Percentiles rank a stretch among this genome's conserved stretches.
Conservation (phyloP, 139 green algal genomes). For the Picochlorum sp. region DNA sequence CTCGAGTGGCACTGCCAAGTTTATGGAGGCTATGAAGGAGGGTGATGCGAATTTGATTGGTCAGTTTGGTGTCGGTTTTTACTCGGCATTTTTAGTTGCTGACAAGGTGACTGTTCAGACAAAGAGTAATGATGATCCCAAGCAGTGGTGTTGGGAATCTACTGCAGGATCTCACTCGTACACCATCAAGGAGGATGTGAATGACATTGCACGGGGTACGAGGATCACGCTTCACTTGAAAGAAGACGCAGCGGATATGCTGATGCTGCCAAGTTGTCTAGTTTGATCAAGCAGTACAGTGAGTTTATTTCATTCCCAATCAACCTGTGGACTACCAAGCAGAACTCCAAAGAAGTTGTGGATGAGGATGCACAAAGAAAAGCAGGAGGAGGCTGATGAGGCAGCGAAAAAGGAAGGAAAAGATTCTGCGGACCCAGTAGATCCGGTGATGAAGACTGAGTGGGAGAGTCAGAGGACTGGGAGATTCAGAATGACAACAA, state of each 20-base stretch:
- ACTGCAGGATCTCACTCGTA: conserved; percentile 74
- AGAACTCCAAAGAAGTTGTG: conserved; percentile 36
- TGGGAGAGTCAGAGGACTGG: conserved; percentile 77
- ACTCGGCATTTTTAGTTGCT: conserved; percentile 89
- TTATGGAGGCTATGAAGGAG: conserved; percentile 91
- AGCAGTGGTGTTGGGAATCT: conserved; percentile 88
- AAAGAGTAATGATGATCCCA: conserved; percentile 60
- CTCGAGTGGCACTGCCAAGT: conserved; percentile 92
- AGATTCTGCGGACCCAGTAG: conserved; percentile 50
- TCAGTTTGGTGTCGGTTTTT: conserved; percentile 98
- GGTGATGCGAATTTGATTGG: conserved; percentile 86
- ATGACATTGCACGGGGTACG: conserved; percentile 65
- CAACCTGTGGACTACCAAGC: conserved; percentile 57
- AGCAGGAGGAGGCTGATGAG: conserved; percentile 66
- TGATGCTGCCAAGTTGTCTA: conserved; percentile 58
- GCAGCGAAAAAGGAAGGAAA: conserved; percentile 58
- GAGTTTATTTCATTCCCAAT: conserved; percentile 99
- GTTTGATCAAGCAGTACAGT: conserved; percentile 93
- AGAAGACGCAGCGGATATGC: conserved; percentile 79
- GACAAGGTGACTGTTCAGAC: conserved; percentile 75
- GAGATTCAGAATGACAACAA: conserved; percentile 90
- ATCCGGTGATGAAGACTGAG: conserved; percentile 82
- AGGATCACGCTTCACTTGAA: conserved; percentile 90
- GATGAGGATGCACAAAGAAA: conserved; percentile 74
- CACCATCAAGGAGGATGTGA: conserved; percentile 50